Evolutionary conservation across 2,329 filamentous ascomycete species (phyloP), one percentile per base, ranked within the genome.

Genomic region (Apiospora sp.): DNA sequence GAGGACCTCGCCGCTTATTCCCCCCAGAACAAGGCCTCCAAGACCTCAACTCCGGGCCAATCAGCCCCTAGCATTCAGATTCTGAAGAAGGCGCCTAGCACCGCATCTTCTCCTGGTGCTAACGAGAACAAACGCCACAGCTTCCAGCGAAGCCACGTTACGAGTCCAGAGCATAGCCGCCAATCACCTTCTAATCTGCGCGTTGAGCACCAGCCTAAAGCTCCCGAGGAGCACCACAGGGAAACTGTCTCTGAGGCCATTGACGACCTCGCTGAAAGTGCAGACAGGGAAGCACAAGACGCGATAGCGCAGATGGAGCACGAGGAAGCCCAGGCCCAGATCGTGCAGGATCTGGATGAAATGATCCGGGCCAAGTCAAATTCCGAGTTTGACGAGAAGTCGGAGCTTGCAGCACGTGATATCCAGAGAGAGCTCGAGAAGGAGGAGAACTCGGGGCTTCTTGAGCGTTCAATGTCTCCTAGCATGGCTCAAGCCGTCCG

Each of bases 221-320:
- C 75, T 5, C 73, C 74, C 19, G 72, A 71, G n/a, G 75, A 75
- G 71, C 79, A 82, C 67, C 81, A 83, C 71, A 90, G 86, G 75
- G 92, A 94, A 81, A 92, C 91, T 69, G 92, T 96, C 43, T 87
- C 92, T 27, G 90, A 94, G 72, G 91, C 92, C 37, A 86, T 95
- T 54, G 88, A 86, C 75, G 91, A 91, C 58, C 85, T 95, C 75
- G 92, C 92, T 61, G 81, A 81, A 69, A 83, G 84, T 76, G 87
- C 82, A 27, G 84, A 88, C 73, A 81, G 83, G 10, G 86, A 88
- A 78, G 91, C 92, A 3, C 90, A 91, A 77, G 89, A 93, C 78
- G 91, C 92, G 67, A 83, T 94, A 72, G 89, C 88, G 68, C 84
- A 88, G 71, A 87, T 86, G 43, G 86, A 89, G 78, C 81, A 87